phyloP scores from a whole-genome alignment of 1,284 basidiomycete species.

The Thelephora terrestris region DNA sequence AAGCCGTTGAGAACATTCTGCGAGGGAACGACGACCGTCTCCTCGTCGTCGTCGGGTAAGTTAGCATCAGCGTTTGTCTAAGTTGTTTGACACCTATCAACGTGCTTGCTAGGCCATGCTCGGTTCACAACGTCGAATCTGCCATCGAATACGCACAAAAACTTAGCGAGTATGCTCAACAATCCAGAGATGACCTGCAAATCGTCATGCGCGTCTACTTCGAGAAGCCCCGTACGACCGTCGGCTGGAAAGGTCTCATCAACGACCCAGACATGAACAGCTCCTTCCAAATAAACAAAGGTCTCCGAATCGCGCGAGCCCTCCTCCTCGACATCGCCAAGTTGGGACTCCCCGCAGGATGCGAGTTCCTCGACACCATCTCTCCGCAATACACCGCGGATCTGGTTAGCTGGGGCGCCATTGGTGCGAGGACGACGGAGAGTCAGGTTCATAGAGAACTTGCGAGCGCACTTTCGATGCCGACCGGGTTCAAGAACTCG shows the following conservation, averaged over 20 bases:
- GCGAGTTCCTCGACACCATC: conserved; percentile 85
- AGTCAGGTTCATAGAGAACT: conserved; percentile 93
- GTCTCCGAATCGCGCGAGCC: conserved; percentile 83
- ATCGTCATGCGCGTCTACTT: conserved; percentile 98
- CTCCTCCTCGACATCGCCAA: conserved; percentile 83
- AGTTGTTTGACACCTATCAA: conserved; percentile 5
- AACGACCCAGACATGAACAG: conserved; percentile 87
- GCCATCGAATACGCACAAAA: conserved; percentile 79
- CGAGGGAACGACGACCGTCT: conserved; percentile 83
- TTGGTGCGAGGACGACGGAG: conserved; percentile 93
- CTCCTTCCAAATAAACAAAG: conserved; percentile 92
- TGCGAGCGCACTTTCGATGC: conserved; percentile 80
- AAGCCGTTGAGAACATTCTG: conserved; percentile 69
- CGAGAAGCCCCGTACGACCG: conserved; percentile 92
- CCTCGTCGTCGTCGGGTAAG: conserved; percentile 79
- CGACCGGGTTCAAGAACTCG: conserved; percentile 76
- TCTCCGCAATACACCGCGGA: conserved; percentile 95
- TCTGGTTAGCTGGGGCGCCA: conserved; percentile 94
- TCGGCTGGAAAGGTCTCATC: conserved; percentile 98
- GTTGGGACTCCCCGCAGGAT: conserved; percentile 78
- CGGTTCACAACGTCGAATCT: conserved; percentile 81
- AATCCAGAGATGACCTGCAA: conserved; percentile 76
- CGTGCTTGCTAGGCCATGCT: conserved; percentile 64
- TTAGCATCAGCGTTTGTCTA: conserved; percentile 8
- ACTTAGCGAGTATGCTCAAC: conserved; percentile 74